phyloP scores from a whole-genome alignment of 257 asterid species.

The Forsythia suspensa region DNA sequence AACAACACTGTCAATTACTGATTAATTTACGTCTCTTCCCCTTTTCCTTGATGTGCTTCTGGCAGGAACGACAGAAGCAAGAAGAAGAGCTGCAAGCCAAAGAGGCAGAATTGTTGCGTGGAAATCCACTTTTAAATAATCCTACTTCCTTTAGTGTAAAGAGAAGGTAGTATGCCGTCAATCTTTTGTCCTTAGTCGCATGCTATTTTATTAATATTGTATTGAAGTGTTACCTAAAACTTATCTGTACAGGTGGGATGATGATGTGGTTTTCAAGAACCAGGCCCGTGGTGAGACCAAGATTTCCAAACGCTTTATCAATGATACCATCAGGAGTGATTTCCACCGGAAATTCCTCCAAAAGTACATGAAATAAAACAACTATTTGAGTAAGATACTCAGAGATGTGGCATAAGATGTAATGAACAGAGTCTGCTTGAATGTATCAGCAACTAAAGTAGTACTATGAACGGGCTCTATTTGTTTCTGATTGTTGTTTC shows the following conservation, averaged over 20 bases:
- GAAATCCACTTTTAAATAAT: conserved; percentile 80
- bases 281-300: conserved; percentile 90
- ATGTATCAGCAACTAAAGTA: neutral
- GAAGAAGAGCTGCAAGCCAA: conserved; percentile 83
- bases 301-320: conserved; percentile 74
- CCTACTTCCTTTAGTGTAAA: conserved; percentile 73
- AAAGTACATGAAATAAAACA: conserved; percentile 60
- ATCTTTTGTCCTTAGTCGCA: neutral
- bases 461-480: neutral
- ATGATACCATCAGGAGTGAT: conserved; percentile 90
- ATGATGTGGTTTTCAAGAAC: conserved; percentile 96
- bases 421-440: neutral
- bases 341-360: conserved; percentile 80
- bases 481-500: conserved; percentile 6
- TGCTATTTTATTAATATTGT: neutral
- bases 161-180: conserved; percentile 54
- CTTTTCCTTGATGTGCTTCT: conserved; percentile 13
- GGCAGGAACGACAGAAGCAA: conserved; percentile 66
- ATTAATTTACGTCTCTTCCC: neutral
- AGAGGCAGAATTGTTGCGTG: conserved; percentile 78
- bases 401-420: neutral
- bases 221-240: neutral
- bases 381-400: neutral
- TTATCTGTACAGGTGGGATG: conserved; percentile 76
- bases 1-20: neutral